These are phyloP conservation scores for Flagelloscypha sp. DNA, from an alignment of 768 basidiomycete species.

Conservation along the genomic window DNA sequence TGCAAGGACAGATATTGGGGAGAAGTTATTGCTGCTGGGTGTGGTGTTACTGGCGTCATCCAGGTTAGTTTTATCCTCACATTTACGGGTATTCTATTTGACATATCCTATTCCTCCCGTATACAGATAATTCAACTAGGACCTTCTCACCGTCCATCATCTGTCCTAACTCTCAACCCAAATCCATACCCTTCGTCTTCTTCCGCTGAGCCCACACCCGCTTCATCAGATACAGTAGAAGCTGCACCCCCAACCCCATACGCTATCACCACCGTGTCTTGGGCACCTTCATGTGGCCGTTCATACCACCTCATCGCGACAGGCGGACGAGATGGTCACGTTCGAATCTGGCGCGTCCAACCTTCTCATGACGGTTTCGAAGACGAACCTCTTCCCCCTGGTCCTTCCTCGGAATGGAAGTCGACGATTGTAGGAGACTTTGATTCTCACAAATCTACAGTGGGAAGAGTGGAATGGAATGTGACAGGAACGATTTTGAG, in stretches of 20 bases:
- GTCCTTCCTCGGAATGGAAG: slow-evolving; percentile 6
- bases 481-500: slow-evolving; percentile 80
- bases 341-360: slow-evolving; percentile 82
- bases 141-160: slow-evolving; percentile 55
- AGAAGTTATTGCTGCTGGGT: slow-evolving; percentile 72
- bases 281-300: slow-evolving; percentile 92
- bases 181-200: slow-evolving; percentile 29
- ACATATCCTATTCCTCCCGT: slow-evolving; percentile 1
- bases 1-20: slow-evolving; percentile 97
- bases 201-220: slow-evolving; percentile 7
- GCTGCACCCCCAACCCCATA: slow-evolving; percentile 31
- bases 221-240: slow-evolving; percentile 16
- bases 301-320: slow-evolving; percentile 93
- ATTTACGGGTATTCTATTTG: neutral
- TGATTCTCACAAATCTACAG: slow-evolving; percentile 71
- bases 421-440: slow-evolving; percentile 68
- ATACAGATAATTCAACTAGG: slow-evolving; percentile 73
- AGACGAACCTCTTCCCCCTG: slow-evolving; percentile 14
- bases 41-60: slow-evolving; percentile 63
- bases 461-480: slow-evolving; percentile 92
- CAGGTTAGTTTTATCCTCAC: slow-evolving; percentile 43
- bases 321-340: slow-evolving; percentile 78
- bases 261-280: slow-evolving; percentile 77
- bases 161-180: slow-evolving; percentile 53
- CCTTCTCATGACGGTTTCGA: slow-evolving; percentile 42